Conservation (phyloP, 106 monocot species). For the Phalaenopsis equestris region DNA sequence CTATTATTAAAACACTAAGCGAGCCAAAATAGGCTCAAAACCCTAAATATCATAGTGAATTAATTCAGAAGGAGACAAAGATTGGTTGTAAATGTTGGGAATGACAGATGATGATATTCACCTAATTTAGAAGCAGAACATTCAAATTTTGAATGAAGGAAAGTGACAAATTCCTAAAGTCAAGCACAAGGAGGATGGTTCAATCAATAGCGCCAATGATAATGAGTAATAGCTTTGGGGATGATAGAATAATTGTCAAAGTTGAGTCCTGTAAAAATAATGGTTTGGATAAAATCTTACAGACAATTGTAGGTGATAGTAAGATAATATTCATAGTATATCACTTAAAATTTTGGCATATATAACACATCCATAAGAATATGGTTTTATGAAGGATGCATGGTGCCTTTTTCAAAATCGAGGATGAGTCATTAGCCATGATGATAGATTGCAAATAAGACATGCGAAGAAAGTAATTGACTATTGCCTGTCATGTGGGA, state of each 20-base stretch:
- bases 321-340: no score
- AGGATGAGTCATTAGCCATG: no score
- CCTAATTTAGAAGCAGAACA: background rate
- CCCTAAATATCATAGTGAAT: background rate
- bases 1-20: background rate
- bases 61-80: background rate
- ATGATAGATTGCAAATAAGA: no score
- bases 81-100: background rate
- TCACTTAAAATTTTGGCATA: no score
- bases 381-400: no score
- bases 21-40: background rate
- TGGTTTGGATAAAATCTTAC: background rate
- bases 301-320: no score
- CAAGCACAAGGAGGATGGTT: background rate
- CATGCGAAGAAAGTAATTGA: no score
- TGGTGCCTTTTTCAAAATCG: no score
- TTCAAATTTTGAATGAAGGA: background rate
- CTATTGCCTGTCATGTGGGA: no score
- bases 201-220: background rate
- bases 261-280: background rate
- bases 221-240: background rate
- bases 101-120: background rate
- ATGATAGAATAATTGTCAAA: background rate
- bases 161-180: background rate
- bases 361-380: no score